Evolutionary conservation across 495 filamentous ascomycete species (phyloP).

Genomic region (Melanomma pulvis-pyrius): DNA sequence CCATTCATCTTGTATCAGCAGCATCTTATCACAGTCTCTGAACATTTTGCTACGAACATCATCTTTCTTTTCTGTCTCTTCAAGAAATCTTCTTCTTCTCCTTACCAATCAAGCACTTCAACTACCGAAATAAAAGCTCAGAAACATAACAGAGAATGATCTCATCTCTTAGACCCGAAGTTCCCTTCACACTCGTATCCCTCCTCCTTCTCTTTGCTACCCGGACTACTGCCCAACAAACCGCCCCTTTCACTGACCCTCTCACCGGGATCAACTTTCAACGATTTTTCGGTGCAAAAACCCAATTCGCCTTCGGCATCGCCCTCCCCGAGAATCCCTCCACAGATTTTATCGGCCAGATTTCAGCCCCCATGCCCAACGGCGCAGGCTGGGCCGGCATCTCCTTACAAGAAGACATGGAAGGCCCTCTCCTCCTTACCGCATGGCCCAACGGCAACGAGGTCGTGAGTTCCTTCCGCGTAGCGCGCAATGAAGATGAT

Average conservation of each 20-base stretch:
- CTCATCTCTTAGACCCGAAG: background rate
- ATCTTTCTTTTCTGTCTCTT: no score
- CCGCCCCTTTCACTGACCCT: slow-evolving; percentile 6
- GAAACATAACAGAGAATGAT: no score
- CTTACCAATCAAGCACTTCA: no score
- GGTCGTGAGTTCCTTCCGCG: slow-evolving; percentile 12
- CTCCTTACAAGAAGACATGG: slow-evolving; percentile 7
- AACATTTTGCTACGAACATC: no score
- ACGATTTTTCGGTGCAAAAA: slow-evolving; percentile 17
- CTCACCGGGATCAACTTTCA: slow-evolving; percentile 6
- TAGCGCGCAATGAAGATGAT: slow-evolving; percentile 10
- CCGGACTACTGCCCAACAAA: background rate
- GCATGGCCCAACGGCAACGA: slow-evolving; percentile 13
- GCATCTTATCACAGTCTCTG: no score
- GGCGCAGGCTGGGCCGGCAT: slow-evolving; percentile 12
- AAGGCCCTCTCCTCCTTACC: slow-evolving; percentile 15
- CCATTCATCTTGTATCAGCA: no score
- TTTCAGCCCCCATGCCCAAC: background rate
- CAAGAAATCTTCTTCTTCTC: no score
- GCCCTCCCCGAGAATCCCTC: slow-evolving; percentile 17
- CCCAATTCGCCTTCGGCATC: slow-evolving; percentile 18
- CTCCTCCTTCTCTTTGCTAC: background rate
- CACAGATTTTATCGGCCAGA: slow-evolving; percentile 18
- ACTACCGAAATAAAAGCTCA: no score
- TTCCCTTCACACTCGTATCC: background rate